phyloP scores from a whole-genome alignment of 2,329 filamentous ascomycete genomes.

The Pseudocercospora vitis region DNA sequence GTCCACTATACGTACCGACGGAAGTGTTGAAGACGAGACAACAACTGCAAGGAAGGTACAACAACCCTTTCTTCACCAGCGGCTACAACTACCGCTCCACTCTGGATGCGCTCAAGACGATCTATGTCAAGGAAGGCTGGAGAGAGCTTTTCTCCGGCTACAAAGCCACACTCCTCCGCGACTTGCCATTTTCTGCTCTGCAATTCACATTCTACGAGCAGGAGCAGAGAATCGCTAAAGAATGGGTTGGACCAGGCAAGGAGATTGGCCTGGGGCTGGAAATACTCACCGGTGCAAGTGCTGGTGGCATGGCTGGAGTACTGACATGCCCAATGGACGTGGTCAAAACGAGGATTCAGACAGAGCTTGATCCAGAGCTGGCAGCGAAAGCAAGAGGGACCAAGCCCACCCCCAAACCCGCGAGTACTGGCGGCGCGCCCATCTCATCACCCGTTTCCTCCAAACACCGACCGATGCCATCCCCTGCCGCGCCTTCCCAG shows the following conservation, averaged over 20 bases:
- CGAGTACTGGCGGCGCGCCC: conserved; percentile 12
- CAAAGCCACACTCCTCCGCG: conserved; percentile 90
- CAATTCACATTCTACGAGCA: conserved; percentile 99
- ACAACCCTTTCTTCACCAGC: conserved; percentile 89
- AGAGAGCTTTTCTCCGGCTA: conserved; percentile 93
- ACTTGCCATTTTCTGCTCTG: conserved; percentile 91
- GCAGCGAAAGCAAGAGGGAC: conserved; percentile 34
- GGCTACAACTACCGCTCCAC: conserved; percentile 95
- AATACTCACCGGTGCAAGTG: conserved; percentile 82
- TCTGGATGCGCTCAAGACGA: conserved; percentile 79
- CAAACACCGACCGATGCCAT: conserved; percentile 20
- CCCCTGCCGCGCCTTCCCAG: conserved; percentile 7
- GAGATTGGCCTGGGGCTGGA: conserved; percentile 86
- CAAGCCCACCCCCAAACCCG: conserved; percentile 11
- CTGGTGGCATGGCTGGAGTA: conserved; percentile 88
- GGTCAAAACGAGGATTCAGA: conserved; percentile 95
- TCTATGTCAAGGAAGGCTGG: conserved; percentile 77
- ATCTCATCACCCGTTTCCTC: conserved; percentile 14
- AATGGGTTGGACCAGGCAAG: conserved; percentile 68
- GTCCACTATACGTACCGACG: conserved; percentile 90
- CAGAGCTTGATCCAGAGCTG: conserved; percentile 67
- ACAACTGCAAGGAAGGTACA: conserved; percentile 90
- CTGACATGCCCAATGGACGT: conserved; percentile 96
- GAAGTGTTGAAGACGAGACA: conserved; percentile 97
- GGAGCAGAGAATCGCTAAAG: conserved; percentile 76